Percentiles rank a stretch among this genome's conserved stretches.
Evolutionary conservation across 805 yeast genomes (phyloP).

Genomic region (Crinitomyces ghanaensis): DNA sequence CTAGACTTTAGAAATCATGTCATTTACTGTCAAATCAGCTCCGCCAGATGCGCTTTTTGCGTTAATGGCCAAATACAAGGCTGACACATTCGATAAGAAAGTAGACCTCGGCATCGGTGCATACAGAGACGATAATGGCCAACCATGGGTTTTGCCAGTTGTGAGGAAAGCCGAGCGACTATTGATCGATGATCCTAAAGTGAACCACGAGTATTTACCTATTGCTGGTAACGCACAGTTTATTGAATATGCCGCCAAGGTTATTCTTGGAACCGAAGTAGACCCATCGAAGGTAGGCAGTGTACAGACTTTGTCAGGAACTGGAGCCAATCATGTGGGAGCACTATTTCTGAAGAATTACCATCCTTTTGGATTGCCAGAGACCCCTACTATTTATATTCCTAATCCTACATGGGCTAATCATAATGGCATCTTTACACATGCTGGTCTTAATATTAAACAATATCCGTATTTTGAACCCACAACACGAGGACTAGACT

Average conservation of each 20-base stretch:
- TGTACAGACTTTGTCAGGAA: constrained; percentile 73
- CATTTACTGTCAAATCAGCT: constrained; percentile 16
- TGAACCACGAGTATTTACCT: constrained; percentile 83
- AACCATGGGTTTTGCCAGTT: constrained; percentile 62
- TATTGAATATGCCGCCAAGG: constrained; percentile 54
- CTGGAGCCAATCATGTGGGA: constrained; percentile 85
- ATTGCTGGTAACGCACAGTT: constrained; percentile 66
- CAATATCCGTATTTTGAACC: constrained; percentile 82
- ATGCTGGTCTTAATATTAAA: constrained; percentile 54
- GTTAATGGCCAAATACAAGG: constrained; percentile 31
- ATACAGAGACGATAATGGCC: constrained; percentile 55
- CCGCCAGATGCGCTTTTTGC: constrained; percentile 88
- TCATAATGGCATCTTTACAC: constrained; percentile 72
- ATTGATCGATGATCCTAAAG: constrained; percentile 50
- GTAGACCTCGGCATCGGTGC: constrained; percentile 86
- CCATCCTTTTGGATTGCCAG: constrained; percentile 26
- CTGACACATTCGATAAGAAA: constrained; percentile 34
- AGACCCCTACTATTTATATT: constrained; percentile 42
- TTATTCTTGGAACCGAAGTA: constrained; percentile 54
- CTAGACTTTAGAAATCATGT: constrained; percentile 5
- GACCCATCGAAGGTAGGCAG: constrained; percentile 43
- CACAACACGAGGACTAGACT: constrained; percentile 55
- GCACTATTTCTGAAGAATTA: constrained; percentile 55
- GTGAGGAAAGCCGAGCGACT: constrained; percentile 57
- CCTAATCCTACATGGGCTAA: constrained; percentile 98